These are phyloP conservation scores for Chalciporus sphaerocephalus DNA, from an alignment of 768 basidiomycete species.

Conservation along the genomic window DNA sequence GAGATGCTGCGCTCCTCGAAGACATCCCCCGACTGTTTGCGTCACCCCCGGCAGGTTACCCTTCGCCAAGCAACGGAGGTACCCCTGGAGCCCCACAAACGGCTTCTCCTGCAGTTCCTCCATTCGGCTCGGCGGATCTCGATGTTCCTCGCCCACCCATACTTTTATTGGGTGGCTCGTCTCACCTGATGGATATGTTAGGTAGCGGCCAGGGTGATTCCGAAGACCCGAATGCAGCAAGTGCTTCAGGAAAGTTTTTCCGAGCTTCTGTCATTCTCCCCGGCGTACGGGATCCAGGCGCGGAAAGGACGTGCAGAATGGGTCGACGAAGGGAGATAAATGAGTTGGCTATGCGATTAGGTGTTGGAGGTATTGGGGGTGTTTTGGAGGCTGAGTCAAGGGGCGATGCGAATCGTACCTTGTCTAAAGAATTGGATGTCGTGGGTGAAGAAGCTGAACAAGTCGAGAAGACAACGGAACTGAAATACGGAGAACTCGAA, in stretches of 20 bases:
- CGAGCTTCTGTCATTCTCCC: constrained; percentile 71
- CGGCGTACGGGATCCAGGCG: constrained; percentile 44
- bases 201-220: constrained; percentile 13
- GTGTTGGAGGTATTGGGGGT: constrained; percentile 71
- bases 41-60: constrained; percentile 17
- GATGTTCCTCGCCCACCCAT: constrained; percentile 25
- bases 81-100: constrained; percentile 9
- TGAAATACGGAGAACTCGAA: constrained; percentile 14
- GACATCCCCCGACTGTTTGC: constrained; percentile 56
- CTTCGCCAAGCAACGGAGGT: constrained; percentile 2
- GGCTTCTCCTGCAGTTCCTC: constrained; percentile 26
- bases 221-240: constrained; percentile 15
- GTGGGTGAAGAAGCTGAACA: constrained; percentile 4
- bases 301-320: constrained; percentile 57
- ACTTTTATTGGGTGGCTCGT: constrained; percentile 19
- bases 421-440: constrained; percentile 2
- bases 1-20: constrained; percentile 50
- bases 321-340: constrained; percentile 70
- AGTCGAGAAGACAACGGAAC: constrained; percentile 1
- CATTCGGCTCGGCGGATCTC: constrained; percentile 28
- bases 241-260: constrained; percentile 45
- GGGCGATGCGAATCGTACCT: not conserved
- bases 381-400: constrained; percentile 36
- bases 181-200: constrained; percentile 27
- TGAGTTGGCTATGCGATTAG: constrained; percentile 81